A percentile compares a stretch with the other conserved stretches of the same genome.
phyloP scores from a whole-genome alignment of 495 filamentous ascomycete genomes.

The Saxispiralis lemnorum region DNA sequence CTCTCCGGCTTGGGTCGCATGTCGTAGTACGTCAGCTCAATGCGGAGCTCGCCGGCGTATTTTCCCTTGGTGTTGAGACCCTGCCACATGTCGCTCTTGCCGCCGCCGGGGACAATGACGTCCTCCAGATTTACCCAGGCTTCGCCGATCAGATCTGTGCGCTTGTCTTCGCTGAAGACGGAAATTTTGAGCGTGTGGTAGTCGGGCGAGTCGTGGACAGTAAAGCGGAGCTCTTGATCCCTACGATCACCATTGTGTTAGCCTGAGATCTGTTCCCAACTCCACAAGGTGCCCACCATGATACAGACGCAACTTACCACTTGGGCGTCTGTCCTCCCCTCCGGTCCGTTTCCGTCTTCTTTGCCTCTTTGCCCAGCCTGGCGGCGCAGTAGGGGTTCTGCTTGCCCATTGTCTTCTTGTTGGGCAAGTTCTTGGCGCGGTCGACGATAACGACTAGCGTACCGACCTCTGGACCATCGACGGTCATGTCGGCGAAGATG shows the following conservation, averaged over 20 bases:
- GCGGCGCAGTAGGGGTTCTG: constrained; percentile 96
- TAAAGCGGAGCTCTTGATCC: constrained; percentile 95
- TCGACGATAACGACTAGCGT: constrained; percentile 85
- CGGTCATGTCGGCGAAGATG: constrained; percentile 87
- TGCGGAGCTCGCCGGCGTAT: constrained; percentile 85
- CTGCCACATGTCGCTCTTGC: constrained; percentile 87
- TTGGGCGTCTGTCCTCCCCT: constrained; percentile 86
- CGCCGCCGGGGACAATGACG: constrained; percentile 69
- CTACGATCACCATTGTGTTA: constrained; percentile 30
- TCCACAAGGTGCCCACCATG: not conserved
- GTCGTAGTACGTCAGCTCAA: constrained; percentile 95
- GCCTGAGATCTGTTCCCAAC: constrained; percentile 6
- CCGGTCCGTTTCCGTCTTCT: constrained; percentile 89
- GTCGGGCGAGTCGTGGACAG: constrained; percentile 87
- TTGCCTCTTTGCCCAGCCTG: constrained; percentile 86
- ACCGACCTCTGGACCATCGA: constrained; percentile 87
- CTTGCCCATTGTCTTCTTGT: constrained; percentile 90
- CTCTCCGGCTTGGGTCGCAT: constrained; percentile 54
- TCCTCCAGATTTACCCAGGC: constrained; percentile 67
- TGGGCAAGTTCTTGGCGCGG: constrained; percentile 72
- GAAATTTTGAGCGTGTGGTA: constrained; percentile 89
- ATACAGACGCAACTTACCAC: constrained; percentile 45
- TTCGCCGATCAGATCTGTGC: constrained; percentile 88
- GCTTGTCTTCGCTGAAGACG: constrained; percentile 94
- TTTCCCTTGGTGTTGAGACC: constrained; percentile 68